Evolutionary conservation across 106 monocot genomes (phyloP), one percentile per base, ranked within the genome.

Genomic region (Acorus gramineus): DNA sequence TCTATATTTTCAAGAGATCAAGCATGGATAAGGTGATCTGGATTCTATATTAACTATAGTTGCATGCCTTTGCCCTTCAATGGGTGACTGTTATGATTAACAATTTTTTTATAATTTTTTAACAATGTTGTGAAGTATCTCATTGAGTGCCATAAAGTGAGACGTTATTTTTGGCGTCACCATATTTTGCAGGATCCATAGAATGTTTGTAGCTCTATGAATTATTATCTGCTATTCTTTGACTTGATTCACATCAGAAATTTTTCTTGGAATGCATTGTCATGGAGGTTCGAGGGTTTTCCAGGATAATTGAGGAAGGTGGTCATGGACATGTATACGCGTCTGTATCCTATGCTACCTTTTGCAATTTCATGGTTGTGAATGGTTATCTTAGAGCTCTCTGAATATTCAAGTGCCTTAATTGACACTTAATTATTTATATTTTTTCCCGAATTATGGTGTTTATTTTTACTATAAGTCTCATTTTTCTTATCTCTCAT

Each of bases 301-400:
- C 7, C 52, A 63, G 28, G 28, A 71, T 73, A 76, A 54, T 66
- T 82, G 81, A 67, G 76, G 81, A 69, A 44, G 81, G 52, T 67
- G 74, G 76, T 56, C 47, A 50, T 63, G 64, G 42, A 52, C 66
- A 72, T 49, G 49, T 69, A 28, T 47, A 55, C 59, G 52, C 69
- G 71, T 75, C 79, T 81, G 84, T 94, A 89, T 94, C 93, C 86
- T 94, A 70, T 82, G 48, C 43, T 69, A 61, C 8, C 50, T 14
- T 49, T 66, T 50, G 5, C 3, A 4, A 4, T 12, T 50, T 50
- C 6, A 5, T 3, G n/a, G 11, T 48, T 8, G 64, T 2, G 46
- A 5, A 7, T 64, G 4, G 14, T 28, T 64, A 50, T 64, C 43
- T 11, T 14, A 28, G 28, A 28, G 28, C 28, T 28, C 28, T 28